Evolutionary conservation across 805 yeast genomes (phyloP).

Genomic region (Saccharomycopsis fodiens): DNA sequence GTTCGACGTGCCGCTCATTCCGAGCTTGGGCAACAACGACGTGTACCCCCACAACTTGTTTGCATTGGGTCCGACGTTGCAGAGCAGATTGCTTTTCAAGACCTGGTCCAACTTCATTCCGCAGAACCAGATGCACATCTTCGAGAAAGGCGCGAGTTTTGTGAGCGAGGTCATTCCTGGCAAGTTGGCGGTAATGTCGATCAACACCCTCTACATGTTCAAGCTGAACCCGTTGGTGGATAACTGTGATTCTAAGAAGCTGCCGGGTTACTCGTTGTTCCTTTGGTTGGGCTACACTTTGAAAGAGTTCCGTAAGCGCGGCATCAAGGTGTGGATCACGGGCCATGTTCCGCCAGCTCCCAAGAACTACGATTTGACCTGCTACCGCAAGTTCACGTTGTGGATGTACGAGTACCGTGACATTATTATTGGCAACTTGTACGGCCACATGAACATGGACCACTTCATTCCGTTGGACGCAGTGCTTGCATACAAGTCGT

Average conservation of each 20-base stretch:
- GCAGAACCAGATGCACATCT: constrained; percentile 65
- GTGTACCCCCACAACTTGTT: constrained; percentile 84
- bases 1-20: constrained; percentile 46
- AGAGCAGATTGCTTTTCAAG: constrained; percentile 66
- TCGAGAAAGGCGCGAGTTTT: constrained; percentile 68
- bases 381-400: constrained; percentile 67
- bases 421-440: constrained; percentile 73
- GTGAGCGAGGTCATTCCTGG: constrained; percentile 75
- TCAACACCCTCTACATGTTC: constrained; percentile 70
- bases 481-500: constrained; percentile 50
- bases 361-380: constrained; percentile 66
- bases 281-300: constrained; percentile 72
- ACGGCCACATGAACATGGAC: constrained; percentile 87
- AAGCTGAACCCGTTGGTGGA: constrained; percentile 78
- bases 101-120: constrained; percentile 75
- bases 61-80: constrained; percentile 83
- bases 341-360: constrained; percentile 88
- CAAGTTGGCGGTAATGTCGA: constrained; percentile 67
- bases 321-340: constrained; percentile 78
- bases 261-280: constrained; percentile 74
- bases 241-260: constrained; percentile 60
- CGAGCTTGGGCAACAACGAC: constrained; percentile 79
- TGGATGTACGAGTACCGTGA: constrained; percentile 84
- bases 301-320: constrained; percentile 62
- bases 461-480: constrained; percentile 77